These are phyloP conservation scores for Heterococcus sp. DNA, from an alignment of 108 stramenopile genomes.

Conservation along the genomic window DNA sequence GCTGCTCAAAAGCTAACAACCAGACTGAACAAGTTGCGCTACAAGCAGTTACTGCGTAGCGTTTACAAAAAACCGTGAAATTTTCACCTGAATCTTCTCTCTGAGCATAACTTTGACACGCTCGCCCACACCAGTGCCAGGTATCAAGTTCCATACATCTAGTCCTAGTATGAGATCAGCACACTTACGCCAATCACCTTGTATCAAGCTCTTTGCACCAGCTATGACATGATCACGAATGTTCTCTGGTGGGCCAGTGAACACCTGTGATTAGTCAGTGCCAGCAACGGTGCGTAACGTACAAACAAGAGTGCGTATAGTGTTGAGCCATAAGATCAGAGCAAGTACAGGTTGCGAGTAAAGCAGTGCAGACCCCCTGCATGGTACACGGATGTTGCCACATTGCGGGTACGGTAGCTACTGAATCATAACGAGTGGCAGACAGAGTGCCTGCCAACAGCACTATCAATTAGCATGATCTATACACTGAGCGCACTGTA, in stretches of 20 bases:
- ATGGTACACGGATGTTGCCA: no score
- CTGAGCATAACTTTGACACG: constrained; percentile 73
- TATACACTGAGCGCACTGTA: no score
- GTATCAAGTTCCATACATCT: constrained; percentile 89
- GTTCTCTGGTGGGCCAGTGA: constrained; percentile 96
- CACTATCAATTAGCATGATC: no score
- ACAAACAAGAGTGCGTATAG: no score
- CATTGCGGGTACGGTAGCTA: no score
- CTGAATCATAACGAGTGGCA: no score
- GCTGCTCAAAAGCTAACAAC: not conserved
- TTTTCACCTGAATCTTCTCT: constrained; percentile 74
- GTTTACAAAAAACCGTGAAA: not conserved
- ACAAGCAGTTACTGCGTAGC: not conserved
- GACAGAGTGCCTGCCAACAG: no score
- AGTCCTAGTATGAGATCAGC: constrained; percentile 70
- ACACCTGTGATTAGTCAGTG: constrained; percentile 56
- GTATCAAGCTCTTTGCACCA: constrained; percentile 76
- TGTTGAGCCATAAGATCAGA: no score
- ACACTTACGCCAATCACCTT: constrained; percentile 91
- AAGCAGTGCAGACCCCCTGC: no score
- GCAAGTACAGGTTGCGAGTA: no score
- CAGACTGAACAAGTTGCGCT: not conserved
- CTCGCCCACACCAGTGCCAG: constrained; percentile 72
- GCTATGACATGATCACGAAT: constrained; percentile 93
- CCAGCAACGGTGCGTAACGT: no score